These are phyloP conservation scores for Lyophyllum semitale DNA, from an alignment of 768 basidiomycete species.

Conservation along the genomic window DNA sequence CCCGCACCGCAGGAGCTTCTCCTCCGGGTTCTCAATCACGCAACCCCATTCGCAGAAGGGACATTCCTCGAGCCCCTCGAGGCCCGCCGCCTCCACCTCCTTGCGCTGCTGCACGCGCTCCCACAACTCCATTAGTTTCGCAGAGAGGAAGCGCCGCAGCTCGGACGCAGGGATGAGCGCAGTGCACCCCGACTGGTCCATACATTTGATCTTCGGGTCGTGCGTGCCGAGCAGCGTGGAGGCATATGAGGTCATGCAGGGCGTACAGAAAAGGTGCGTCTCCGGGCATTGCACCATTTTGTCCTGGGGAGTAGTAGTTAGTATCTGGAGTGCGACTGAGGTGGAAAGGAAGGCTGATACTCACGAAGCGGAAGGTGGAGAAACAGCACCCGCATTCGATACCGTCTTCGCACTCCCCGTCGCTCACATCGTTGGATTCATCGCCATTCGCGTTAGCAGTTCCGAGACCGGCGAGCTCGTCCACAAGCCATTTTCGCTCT, in stretches of 20 bases:
- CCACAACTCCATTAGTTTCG: conserved; percentile 69
- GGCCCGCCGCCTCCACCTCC: conserved; percentile 74
- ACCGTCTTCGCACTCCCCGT: conserved; percentile 44
- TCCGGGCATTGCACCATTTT: conserved; percentile 91
- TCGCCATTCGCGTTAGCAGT: conserved; percentile 27
- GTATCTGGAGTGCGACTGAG: neutral
- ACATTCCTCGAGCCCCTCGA: conserved; percentile 86
- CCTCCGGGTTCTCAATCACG: conserved; percentile 67
- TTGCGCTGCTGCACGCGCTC: conserved; percentile 75
- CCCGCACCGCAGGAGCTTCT: conserved; percentile 60
- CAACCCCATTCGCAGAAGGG: conserved; percentile 89
- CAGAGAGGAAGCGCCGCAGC: conserved; percentile 64
- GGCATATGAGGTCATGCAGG: conserved; percentile 71
- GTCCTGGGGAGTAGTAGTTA: conserved; percentile 43
- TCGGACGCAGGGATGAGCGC: conserved; percentile 69
- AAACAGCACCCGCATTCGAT: conserved; percentile 94
- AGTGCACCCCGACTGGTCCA: conserved; percentile 78
- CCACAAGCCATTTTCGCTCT: conserved; percentile 47
- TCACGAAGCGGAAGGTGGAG: conserved; percentile 65
- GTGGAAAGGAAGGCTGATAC: conserved; percentile 35
- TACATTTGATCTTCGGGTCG: conserved; percentile 68
- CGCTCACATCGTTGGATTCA: conserved; percentile 12
- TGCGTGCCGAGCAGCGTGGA: conserved; percentile 67
- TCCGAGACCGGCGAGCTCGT: conserved; percentile 18
- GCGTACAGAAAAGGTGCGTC: conserved; percentile 81